Percentiles rank a stretch among this genome's conserved stretches.
Conservation (phyloP, 139 green algal species). For the Coccomyxa sp. region DNA sequence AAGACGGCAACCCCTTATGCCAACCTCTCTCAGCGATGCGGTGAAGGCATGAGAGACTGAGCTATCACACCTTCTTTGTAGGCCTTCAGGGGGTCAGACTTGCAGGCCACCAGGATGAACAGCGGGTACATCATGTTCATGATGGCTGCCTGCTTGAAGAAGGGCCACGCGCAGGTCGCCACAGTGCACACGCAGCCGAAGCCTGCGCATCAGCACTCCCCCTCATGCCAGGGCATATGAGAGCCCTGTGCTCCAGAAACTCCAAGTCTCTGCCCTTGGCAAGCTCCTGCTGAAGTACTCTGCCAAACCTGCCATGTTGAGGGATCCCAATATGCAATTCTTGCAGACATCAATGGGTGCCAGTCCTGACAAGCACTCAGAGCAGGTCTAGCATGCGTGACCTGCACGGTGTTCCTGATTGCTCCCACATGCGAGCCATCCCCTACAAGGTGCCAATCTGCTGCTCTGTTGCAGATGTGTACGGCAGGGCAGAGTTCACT, state of each 20-base stretch:
- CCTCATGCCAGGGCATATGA: background rate
- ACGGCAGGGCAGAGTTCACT: too few relatives aligned
- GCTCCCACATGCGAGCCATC: too few relatives aligned
- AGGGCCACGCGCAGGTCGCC: constrained; percentile 39
- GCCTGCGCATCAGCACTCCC: constrained; percentile 27
- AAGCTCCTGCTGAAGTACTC: too few relatives aligned
- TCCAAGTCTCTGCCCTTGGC: background rate
- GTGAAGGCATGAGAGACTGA: background rate
- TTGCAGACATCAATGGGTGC: too few relatives aligned
- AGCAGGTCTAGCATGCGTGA: too few relatives aligned
- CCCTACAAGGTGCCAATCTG: too few relatives aligned
- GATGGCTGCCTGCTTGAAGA: constrained; percentile 53
- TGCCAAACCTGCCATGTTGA: background rate
- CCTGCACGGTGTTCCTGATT: too few relatives aligned
- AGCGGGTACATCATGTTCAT: constrained; percentile 60
- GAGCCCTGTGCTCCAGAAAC: background rate
- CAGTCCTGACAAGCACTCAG: too few relatives aligned
- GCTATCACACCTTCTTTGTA: background rate
- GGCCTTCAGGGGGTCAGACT: constrained; percentile 29
- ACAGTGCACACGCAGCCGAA: constrained; percentile 20
- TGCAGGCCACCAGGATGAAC: constrained; percentile 60
- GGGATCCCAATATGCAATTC: too few relatives aligned
- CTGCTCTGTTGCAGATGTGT: too few relatives aligned
- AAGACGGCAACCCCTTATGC: background rate
- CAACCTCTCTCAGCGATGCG: background rate